Percentiles rank a stretch among this genome's conserved stretches.
Conservation (phyloP, 2,329 filamentous ascomycete genomes). For the Hymenoscyphus fraxineus region DNA sequence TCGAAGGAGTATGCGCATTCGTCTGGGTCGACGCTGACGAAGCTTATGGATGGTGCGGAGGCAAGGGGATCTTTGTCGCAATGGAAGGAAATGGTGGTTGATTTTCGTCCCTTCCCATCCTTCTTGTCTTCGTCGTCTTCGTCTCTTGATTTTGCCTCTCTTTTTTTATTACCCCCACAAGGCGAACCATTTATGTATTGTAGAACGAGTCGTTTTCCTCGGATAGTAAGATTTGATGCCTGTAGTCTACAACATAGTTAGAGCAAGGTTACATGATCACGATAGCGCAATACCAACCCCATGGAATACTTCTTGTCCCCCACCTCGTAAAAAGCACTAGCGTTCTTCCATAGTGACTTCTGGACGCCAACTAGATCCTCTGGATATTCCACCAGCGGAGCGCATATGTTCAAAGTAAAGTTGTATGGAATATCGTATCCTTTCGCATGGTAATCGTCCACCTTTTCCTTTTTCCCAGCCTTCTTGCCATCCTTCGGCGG, state of each 20-base stretch:
- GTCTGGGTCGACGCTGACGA: constrained; percentile 78
- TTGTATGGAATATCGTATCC: constrained; percentile 77
- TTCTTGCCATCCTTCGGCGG: constrained; percentile 34
- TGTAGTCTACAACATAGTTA: constrained; percentile 46
- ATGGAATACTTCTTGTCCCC: constrained; percentile 68
- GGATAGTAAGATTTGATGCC: constrained; percentile 50
- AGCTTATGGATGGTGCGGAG: constrained; percentile 68
- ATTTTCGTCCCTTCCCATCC: constrained; percentile 55
- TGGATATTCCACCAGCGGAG: constrained; percentile 65
- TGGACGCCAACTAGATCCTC: constrained; percentile 62
- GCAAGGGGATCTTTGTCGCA: constrained; percentile 79
- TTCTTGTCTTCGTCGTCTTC: constrained; percentile 33
- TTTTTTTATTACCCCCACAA: constrained; percentile 52
- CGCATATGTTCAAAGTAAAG: constrained; percentile 82
- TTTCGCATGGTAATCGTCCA: constrained; percentile 58
- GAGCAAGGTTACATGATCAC: constrained; percentile 12
- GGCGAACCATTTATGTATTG: constrained; percentile 76
- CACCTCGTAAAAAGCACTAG: constrained; percentile 72
- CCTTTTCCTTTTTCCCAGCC: constrained; percentile 50
- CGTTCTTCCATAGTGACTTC: constrained; percentile 61
- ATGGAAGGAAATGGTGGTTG: constrained; percentile 85
- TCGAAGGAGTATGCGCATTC: constrained; percentile 97
- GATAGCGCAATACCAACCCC: constrained; percentile 51
- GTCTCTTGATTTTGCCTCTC: constrained; percentile 22
- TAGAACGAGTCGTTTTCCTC: constrained; percentile 71